These are phyloP conservation scores for Triangularia setosa DNA, from an alignment of 2,329 filamentous ascomycete species.

Conservation along the genomic window DNA sequence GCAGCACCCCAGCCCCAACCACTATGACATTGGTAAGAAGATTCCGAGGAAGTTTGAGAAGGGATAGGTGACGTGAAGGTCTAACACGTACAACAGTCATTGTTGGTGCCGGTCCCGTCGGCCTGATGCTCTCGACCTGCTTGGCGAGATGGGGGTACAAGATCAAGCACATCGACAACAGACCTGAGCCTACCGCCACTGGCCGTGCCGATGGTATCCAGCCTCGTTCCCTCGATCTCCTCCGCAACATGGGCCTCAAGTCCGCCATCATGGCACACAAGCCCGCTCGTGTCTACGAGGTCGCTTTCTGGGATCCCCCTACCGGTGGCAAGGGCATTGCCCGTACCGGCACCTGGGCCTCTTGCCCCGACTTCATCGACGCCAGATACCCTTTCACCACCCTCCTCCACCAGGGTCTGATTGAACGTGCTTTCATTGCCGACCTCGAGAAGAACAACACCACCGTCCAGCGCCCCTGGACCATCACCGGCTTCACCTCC, in stretches of 20 bases:
- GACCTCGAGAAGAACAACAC: slow-evolving; percentile 61
- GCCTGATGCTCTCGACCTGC: slow-evolving; percentile 81
- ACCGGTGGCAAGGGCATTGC: slow-evolving; percentile 53
- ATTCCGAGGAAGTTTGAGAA: too few species aligned
- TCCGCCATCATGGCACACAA: slow-evolving; percentile 81
- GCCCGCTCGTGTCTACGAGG: slow-evolving; percentile 79
- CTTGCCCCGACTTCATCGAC: slow-evolving; percentile 79
- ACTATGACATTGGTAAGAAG: slow-evolving; percentile 25
- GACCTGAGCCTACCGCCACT: slow-evolving; percentile 76
- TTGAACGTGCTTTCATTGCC: slow-evolving; percentile 65
- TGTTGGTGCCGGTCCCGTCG: slow-evolving; percentile 83
- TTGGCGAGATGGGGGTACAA: slow-evolving; percentile 90
- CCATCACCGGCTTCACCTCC: slow-evolving; percentile 57
- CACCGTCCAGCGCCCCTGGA: slow-evolving; percentile 61
- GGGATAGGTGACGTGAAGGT: neutral
- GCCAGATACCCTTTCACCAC: slow-evolving; percentile 69
- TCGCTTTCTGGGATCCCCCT: slow-evolving; percentile 68
- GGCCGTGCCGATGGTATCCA: slow-evolving; percentile 91
- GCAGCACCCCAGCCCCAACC: slow-evolving; percentile 17
- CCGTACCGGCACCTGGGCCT: slow-evolving; percentile 74
- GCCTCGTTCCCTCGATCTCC: slow-evolving; percentile 78
- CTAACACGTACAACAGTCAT: slow-evolving; percentile 58
- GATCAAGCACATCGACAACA: slow-evolving; percentile 92
- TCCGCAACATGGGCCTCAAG: slow-evolving; percentile 88
- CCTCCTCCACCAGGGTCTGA: slow-evolving; percentile 66